Percentiles rank a stretch among this genome's conserved stretches.
Conservation (phyloP, 2,329 filamentous ascomycete genomes). For the Neobulgaria alba region DNA sequence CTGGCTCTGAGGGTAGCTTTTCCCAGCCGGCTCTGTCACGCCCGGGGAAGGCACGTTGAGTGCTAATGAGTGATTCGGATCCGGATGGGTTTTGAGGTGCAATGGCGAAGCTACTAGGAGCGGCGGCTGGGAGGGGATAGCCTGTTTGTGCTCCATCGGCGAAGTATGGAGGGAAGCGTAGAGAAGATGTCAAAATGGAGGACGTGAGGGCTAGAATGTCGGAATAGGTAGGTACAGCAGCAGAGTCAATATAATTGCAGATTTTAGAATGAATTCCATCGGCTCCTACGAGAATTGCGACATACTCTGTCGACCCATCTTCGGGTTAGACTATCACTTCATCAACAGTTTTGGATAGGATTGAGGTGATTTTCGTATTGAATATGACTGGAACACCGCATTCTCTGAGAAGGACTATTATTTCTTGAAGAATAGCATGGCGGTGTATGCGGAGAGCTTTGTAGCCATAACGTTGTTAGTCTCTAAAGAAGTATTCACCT, state of each 20-base stretch:
- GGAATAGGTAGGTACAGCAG: slow-evolving; percentile 40
- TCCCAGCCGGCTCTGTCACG: slow-evolving; percentile 37
- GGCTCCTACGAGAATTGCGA: slow-evolving; percentile 43
- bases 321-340: slow-evolving; percentile 41
- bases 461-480: slow-evolving; percentile 41
- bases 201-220: slow-evolving; percentile 35
- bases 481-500: too few relatives aligned
- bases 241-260: slow-evolving; percentile 41
- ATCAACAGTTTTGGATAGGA: slow-evolving; percentile 33
- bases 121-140: slow-evolving; percentile 15
- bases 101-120: slow-evolving; percentile 39
- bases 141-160: too few relatives aligned
- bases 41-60: slow-evolving; percentile 30
- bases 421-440: slow-evolving; percentile 40
- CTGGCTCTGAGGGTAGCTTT: slow-evolving; percentile 32
- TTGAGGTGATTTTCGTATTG: slow-evolving; percentile 39
- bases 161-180: slow-evolving; percentile 18
- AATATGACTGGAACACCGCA: slow-evolving; percentile 37
- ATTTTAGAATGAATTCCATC: slow-evolving; percentile 53
- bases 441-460: slow-evolving; percentile 46
- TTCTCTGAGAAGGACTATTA: slow-evolving; percentile 35
- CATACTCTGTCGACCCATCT: slow-evolving; percentile 34
- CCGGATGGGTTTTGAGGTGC: slow-evolving; percentile 41
- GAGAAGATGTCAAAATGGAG: slow-evolving; percentile 17
- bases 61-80: slow-evolving; percentile 40